Evolutionary conservation across 305 asterid species (phyloP).

Genomic region (Monarda citriodora): DNA sequence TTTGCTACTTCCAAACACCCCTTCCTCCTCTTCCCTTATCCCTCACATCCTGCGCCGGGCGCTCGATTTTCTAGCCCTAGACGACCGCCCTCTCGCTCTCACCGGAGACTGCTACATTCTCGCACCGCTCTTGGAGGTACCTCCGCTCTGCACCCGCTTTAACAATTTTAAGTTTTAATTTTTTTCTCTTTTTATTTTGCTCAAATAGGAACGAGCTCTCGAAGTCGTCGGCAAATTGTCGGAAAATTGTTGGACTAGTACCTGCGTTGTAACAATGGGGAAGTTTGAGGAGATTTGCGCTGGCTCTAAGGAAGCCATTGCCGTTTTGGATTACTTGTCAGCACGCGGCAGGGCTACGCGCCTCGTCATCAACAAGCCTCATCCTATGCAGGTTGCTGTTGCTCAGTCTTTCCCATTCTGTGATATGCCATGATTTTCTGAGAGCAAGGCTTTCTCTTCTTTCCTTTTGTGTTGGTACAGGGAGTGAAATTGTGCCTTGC

Average conservation of each 20-base stretch:
- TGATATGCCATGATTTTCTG: no score
- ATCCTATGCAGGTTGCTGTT: slow-evolving; percentile 51
- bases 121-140: slow-evolving; percentile 53
- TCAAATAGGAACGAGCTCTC: slow-evolving; percentile 53
- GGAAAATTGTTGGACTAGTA: slow-evolving; percentile 70
- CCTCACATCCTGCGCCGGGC: slow-evolving; percentile 52
- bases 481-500: slow-evolving; percentile 85
- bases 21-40: slow-evolving; percentile 35
- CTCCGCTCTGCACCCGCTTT: not conserved
- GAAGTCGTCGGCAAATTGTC: slow-evolving; percentile 55
- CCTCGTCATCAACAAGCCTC: slow-evolving; percentile 41
- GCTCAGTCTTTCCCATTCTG: not conserved
- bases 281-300: slow-evolving; percentile 63
- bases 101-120: slow-evolving; percentile 52
- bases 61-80: slow-evolving; percentile 24
- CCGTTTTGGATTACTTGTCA: slow-evolving; percentile 63
- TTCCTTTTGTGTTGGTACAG: slow-evolving; percentile 27
- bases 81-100: slow-evolving; percentile 27
- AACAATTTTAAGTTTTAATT: not conserved
- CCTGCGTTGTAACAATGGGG: slow-evolving; percentile 63
- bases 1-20: slow-evolving; percentile 25
- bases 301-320: slow-evolving; percentile 64
- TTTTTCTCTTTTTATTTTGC: not conserved
- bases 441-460: no score
- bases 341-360: slow-evolving; percentile 49